Conservation (phyloP, 2,329 filamentous ascomycete genomes). For the Aspergillus sojae region DNA sequence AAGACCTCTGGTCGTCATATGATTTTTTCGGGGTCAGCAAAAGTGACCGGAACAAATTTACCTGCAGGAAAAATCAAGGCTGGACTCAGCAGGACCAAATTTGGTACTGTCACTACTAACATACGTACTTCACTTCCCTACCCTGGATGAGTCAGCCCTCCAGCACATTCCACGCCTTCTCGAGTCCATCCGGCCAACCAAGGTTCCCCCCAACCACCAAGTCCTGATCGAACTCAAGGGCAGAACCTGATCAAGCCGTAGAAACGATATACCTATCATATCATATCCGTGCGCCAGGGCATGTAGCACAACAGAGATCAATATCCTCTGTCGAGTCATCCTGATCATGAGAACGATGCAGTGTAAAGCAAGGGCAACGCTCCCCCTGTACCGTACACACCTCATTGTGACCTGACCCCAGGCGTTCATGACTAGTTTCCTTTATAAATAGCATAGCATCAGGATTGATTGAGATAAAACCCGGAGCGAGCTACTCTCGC, state of each 20-base stretch:
- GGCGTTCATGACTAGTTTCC: conserved; percentile 5
- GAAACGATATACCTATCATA: background rate
- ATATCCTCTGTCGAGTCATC: background rate
- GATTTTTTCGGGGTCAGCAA: background rate
- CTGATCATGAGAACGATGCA: background rate
- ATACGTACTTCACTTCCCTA: no score
- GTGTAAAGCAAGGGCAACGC: background rate
- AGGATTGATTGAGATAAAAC: background rate
- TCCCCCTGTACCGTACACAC: background rate
- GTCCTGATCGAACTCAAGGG: background rate
- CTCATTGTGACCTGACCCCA: conserved; percentile 3
- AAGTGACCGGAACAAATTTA: background rate
- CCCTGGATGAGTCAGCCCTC: background rate
- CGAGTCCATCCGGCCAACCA: background rate
- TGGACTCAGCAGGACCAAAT: background rate
- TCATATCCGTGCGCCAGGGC: background rate
- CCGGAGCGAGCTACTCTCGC: background rate
- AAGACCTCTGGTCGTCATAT: background rate
- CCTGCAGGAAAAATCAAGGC: background rate
- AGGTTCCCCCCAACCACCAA: background rate
- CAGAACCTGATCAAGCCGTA: background rate
- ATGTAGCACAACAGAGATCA: background rate
- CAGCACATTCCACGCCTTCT: background rate
- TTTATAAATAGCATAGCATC: background rate
- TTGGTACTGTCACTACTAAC: background rate